phyloP scores from a whole-genome alignment of 1,284 basidiomycete species.

The Marasmius oreades region DNA sequence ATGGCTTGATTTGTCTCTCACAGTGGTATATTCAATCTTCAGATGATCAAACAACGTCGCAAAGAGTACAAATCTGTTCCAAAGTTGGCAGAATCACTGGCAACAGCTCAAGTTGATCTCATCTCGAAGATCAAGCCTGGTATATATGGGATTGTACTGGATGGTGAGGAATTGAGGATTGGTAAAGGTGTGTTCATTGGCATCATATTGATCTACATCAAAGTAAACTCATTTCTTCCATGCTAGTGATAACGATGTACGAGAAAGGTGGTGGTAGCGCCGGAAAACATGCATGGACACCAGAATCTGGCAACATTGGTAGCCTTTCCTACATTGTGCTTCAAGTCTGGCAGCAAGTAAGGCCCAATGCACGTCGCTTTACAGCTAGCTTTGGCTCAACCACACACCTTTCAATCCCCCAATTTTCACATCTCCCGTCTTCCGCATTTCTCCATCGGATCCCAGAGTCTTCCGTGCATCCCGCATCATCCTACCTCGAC shows the following conservation, averaged over 20 bases:
- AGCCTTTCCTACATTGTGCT: not conserved
- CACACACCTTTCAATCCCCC: not conserved
- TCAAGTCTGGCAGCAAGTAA: not conserved
- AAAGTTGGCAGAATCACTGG: not conserved
- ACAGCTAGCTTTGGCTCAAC: not conserved
- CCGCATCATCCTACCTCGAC: not conserved
- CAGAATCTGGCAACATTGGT: not conserved
- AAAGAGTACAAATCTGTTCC: too few species aligned
- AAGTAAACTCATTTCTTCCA: not conserved
- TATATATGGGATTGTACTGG: not conserved
- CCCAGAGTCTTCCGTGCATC: too few species aligned
- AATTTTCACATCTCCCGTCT: not conserved
- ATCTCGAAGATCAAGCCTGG: not conserved
- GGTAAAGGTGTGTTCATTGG: conserved; percentile 18
- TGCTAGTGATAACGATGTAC: not conserved
- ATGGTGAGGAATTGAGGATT: not conserved
- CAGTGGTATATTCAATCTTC: too few species aligned
- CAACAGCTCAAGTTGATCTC: not conserved
- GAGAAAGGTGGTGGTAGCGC: not conserved
- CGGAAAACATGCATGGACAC: not conserved
- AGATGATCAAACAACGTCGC: too few species aligned
- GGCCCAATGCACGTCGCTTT: not conserved
- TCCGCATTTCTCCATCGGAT: too few species aligned
- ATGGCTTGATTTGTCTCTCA: not conserved
- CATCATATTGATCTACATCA: not conserved